A percentile compares a stretch with the other conserved stretches of the same genome.
phyloP scores from a whole-genome alignment of 345 rosid genomes.

The Melastoma malabathricum region DNA sequence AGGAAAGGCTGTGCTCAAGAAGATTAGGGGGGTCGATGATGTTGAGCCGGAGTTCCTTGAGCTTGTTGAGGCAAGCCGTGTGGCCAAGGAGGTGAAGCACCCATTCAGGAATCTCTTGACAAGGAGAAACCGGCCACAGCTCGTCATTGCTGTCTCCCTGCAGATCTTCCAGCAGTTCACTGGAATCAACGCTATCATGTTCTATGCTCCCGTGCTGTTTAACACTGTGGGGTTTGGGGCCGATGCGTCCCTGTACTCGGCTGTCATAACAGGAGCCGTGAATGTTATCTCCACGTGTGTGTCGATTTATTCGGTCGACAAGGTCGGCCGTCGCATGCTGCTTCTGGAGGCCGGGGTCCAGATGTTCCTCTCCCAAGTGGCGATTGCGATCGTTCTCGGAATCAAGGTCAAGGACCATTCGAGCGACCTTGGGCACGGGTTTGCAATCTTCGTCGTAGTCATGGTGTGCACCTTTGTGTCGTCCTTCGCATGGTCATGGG shows the following conservation, averaged over 20 bases:
- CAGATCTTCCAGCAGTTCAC: constrained; percentile 97
- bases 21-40: constrained; percentile 63
- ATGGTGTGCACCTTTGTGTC: constrained; percentile 75
- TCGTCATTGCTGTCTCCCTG: constrained; percentile 65
- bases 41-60: constrained; percentile 79
- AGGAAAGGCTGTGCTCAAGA: constrained; percentile 74
- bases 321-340: constrained; percentile 65
- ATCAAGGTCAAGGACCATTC: constrained; percentile 68
- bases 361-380: constrained; percentile 71
- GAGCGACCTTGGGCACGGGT: constrained; percentile 22
- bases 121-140: constrained; percentile 73
- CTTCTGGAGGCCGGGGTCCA: constrained; percentile 78
- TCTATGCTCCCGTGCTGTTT: constrained; percentile 89
- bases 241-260: constrained; percentile 82
- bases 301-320: constrained; percentile 80
- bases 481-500: constrained; percentile 97
- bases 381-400: constrained; percentile 59
- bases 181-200: constrained; percentile 95
- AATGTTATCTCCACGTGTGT: constrained; percentile 69
- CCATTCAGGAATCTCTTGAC: constrained; percentile 73
- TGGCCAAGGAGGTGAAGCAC: constrained; percentile 72
- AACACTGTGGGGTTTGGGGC: constrained; percentile 64
- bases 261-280: constrained; percentile 85
- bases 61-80: constrained; percentile 80
- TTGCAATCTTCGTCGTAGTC: constrained; percentile 48